Percentiles rank a stretch among this genome's conserved stretches.
Evolutionary conservation across 768 basidiomycete genomes (phyloP).

Genomic region (Bullera alba): DNA sequence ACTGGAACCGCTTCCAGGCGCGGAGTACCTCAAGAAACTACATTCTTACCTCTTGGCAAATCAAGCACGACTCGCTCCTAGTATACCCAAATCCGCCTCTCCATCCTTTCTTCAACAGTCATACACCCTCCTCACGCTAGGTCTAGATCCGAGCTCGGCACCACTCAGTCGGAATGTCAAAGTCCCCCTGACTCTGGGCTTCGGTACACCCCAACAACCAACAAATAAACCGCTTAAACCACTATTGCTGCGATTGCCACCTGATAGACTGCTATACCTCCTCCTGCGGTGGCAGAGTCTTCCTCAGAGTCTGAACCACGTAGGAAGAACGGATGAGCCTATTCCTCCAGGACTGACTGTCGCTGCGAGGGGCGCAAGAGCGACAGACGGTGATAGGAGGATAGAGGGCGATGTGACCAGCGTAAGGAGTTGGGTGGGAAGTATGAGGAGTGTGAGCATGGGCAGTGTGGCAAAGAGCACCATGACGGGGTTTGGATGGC

Average conservation of each 20-base stretch:
- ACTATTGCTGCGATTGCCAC: conserved; percentile 38
- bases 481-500: conserved; percentile 26
- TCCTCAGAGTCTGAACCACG: conserved; percentile 31
- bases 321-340: conserved; percentile 43
- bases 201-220: conserved; percentile 23
- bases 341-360: conserved; percentile 33
- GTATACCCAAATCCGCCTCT: conserved; percentile 5
- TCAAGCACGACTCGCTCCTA: conserved; percentile 29
- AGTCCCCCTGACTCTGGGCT: conserved; percentile 37
- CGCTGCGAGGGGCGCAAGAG: conserved; percentile 28
- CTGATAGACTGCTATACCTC: conserved; percentile 41
- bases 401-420: conserved; percentile 42
- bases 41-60: conserved; percentile 40
- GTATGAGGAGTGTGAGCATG: conserved; percentile 41
- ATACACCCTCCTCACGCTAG: conserved; percentile 42
- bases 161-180: conserved; percentile 35
- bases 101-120: conserved; percentile 33
- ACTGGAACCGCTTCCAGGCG: neutral
- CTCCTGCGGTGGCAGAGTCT: conserved; percentile 34
- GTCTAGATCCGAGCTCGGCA: conserved; percentile 38
- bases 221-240: conserved; percentile 20
- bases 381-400: conserved; percentile 11
- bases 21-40: conserved; percentile 29
- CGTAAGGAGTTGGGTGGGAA: conserved; percentile 44
- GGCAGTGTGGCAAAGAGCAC: conserved; percentile 16